Percentiles rank a stretch among this genome's conserved stretches.
Conservation (phyloP, 495 filamentous ascomycete species). For the Hypoxylon cercidicola region DNA sequence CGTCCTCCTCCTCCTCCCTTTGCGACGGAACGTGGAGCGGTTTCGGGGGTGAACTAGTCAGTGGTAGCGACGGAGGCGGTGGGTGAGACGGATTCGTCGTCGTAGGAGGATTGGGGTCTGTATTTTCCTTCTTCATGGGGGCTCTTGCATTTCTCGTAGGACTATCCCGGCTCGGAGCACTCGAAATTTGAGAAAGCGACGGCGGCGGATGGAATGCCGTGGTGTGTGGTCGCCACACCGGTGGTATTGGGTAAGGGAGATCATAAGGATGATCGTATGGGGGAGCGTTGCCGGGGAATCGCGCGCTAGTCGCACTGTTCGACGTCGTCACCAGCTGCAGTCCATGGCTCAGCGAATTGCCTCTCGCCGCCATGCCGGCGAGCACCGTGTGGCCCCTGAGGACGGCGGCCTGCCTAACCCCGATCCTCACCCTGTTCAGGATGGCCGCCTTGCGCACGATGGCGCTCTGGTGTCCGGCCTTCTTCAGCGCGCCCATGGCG, state of each 20-base stretch:
- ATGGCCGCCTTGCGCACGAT: slow-evolving; percentile 66
- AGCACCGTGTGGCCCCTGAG: slow-evolving; percentile 39
- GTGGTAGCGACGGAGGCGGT: slow-evolving; percentile 1
- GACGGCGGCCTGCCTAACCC: slow-evolving; percentile 47
- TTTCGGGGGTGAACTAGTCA: slow-evolving; percentile 1
- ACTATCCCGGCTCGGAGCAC: not conserved
- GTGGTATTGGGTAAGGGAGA: slow-evolving; percentile 27
- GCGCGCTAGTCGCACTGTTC: slow-evolving; percentile 17
- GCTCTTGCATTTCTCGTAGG: not conserved
- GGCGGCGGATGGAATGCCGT: slow-evolving; percentile 26
- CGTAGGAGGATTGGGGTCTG: not conserved
- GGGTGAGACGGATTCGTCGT: not conserved
- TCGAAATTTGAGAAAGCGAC: not conserved
- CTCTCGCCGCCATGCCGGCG: slow-evolving; percentile 38
- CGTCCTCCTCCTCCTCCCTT: slow-evolving; percentile 46
- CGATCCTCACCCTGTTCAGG: slow-evolving; percentile 60
- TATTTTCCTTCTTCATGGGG: not conserved
- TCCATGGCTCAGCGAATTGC: slow-evolving; percentile 39
- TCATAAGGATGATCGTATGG: slow-evolving; percentile 12
- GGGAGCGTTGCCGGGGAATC: too few species aligned
- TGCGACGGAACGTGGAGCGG: slow-evolving; percentile 10
- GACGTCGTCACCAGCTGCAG: slow-evolving; percentile 40
- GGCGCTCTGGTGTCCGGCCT: slow-evolving; percentile 43
- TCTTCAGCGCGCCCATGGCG: slow-evolving; percentile 30
- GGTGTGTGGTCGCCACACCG: slow-evolving; percentile 39